Base-by-base conservation (phyloP, 192 early-diverging fungal species). In the Umbelopsis sp. region DNA sequence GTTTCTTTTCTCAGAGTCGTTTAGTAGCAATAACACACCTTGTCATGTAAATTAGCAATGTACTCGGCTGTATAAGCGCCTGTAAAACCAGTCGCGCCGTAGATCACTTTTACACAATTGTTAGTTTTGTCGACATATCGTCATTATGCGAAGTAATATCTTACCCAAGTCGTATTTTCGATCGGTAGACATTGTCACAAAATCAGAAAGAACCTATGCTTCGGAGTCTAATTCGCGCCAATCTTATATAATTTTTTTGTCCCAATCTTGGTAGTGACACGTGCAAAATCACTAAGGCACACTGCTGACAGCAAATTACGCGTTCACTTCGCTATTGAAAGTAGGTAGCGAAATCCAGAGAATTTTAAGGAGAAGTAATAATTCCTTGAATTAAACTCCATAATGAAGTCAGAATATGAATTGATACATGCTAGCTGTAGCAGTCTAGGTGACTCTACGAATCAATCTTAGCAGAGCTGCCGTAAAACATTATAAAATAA, bases 11-110 rank as follows among this genome's bases (percentile, higher is more conserved):
- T 49, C 20, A 5, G 21, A 51, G 3, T 9, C 4, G 45, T 50
- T 53, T 47, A 14, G 32, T 32, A n/a, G 22, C 14, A 32, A 8
- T 12, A 20, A 3, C 22, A 44, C 69, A 65, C 71, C 26, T 76
- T 70, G 54, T 77, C 62, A 32, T 67, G 44, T 38, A 65, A 41
- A 29, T 65, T 62, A 14, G 71, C 68, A 12, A 83, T 73, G 47
- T 94, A 92, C 78, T 93, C 91, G 38, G 85, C 89, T 24, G 91
- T 87, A 29, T 88, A 78, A 2, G 75, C 69, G 12, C 95, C 95
- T 5, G 95, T 95, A 77, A 95, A 96, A 26, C 95, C 91, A 7
- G 93, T 91, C 16, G 92, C 94, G 7, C 95, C 95, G 81, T 85
- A 92, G 31, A 92, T 65, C 17, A 82, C 75, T 80, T 21, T 24